These are phyloP conservation scores for Auriscalpium microsporum DNA, from an alignment of 768 basidiomycete genomes.

Conservation along the genomic window DNA sequence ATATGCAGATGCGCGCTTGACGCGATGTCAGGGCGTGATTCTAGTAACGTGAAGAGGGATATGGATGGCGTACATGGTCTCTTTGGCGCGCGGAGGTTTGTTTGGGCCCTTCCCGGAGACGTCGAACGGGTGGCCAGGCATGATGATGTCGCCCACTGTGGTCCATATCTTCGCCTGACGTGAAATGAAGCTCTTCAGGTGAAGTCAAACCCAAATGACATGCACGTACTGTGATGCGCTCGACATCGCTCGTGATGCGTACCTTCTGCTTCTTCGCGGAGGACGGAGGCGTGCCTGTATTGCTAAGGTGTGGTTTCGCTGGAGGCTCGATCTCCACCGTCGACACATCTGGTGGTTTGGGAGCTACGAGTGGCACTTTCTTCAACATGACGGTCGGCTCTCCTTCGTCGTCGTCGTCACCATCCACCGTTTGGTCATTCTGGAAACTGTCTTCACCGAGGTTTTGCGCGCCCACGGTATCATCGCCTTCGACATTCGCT, in stretches of 20 bases:
- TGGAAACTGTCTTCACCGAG: not conserved
- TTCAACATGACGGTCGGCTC: slow-evolving; percentile 25
- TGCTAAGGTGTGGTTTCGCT: slow-evolving; percentile 4
- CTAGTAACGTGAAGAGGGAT: not conserved
- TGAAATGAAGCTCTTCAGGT: not conserved
- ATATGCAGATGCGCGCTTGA: slow-evolving; percentile 49
- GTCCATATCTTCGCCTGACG: slow-evolving; percentile 60
- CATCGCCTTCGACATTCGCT: not conserved
- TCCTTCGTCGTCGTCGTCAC: slow-evolving; percentile 16
- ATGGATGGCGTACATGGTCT: slow-evolving; percentile 42
- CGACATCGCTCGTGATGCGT: slow-evolving; percentile 53
- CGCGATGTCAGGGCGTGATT: slow-evolving; percentile 1
- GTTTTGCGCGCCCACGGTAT: not conserved
- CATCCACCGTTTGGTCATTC: slow-evolving; percentile 1
- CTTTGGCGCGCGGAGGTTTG: slow-evolving; percentile 44
- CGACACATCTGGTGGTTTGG: slow-evolving; percentile 5
- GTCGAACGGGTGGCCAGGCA: slow-evolving; percentile 41
- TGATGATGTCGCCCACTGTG: slow-evolving; percentile 55
- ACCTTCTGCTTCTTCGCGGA: slow-evolving; percentile 28
- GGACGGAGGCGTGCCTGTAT: slow-evolving; percentile 13
- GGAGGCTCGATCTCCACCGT: not conserved
- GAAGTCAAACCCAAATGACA: not conserved
- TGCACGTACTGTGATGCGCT: slow-evolving; percentile 50
- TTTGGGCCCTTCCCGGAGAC: slow-evolving; percentile 23
- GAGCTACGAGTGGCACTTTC: slow-evolving; percentile 22